These are phyloP conservation scores for Nigrospora oryzae DNA, from an alignment of 2,329 filamentous ascomycete species.

Conservation along the genomic window DNA sequence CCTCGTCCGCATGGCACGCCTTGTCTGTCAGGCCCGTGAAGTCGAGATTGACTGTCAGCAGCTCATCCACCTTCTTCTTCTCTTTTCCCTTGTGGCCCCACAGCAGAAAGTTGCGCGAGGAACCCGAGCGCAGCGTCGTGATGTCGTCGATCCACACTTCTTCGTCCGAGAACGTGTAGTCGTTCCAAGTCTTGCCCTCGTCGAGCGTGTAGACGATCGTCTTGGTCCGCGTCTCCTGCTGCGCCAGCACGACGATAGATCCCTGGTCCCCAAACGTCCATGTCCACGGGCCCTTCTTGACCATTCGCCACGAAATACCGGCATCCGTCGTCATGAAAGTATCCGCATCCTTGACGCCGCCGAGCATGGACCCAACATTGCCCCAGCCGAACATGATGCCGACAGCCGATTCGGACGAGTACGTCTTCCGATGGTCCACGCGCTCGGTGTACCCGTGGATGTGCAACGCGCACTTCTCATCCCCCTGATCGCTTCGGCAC, in stretches of 20 bases:
- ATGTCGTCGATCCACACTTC: slow-evolving; percentile 72
- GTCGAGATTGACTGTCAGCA: slow-evolving; percentile 77
- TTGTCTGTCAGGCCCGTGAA: slow-evolving; percentile 73
- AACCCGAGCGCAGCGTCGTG: slow-evolving; percentile 81
- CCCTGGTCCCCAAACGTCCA: slow-evolving; percentile 97
- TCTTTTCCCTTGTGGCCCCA: slow-evolving; percentile 58
- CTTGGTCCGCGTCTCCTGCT: slow-evolving; percentile 60
- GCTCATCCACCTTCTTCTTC: slow-evolving; percentile 27
- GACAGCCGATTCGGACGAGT: slow-evolving; percentile 78
- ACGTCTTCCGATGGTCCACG: slow-evolving; percentile 71
- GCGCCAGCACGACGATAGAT: slow-evolving; percentile 81
- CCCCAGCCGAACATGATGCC: slow-evolving; percentile 87
- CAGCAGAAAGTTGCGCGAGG: slow-evolving; percentile 81
- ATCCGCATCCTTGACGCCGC: slow-evolving; percentile 61
- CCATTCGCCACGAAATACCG: slow-evolving; percentile 78
- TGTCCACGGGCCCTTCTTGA: slow-evolving; percentile 80
- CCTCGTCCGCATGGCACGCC: slow-evolving; percentile 61
- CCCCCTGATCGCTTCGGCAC: slow-evolving; percentile 54
- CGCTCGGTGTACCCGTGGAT: slow-evolving; percentile 95
- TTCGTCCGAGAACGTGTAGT: slow-evolving; percentile 63
- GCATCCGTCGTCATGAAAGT: slow-evolving; percentile 89
- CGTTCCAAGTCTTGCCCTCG: slow-evolving; percentile 71
- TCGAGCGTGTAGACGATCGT: slow-evolving; percentile 69
- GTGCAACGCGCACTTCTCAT: slow-evolving; percentile 72
- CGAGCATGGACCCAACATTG: slow-evolving; percentile 72